Percentiles rank a stretch among this genome's conserved stretches.
These are phyloP conservation scores for Microsporum ferrugineum DNA, from an alignment of 2,329 filamentous ascomycete genomes.

Conservation along the genomic window DNA sequence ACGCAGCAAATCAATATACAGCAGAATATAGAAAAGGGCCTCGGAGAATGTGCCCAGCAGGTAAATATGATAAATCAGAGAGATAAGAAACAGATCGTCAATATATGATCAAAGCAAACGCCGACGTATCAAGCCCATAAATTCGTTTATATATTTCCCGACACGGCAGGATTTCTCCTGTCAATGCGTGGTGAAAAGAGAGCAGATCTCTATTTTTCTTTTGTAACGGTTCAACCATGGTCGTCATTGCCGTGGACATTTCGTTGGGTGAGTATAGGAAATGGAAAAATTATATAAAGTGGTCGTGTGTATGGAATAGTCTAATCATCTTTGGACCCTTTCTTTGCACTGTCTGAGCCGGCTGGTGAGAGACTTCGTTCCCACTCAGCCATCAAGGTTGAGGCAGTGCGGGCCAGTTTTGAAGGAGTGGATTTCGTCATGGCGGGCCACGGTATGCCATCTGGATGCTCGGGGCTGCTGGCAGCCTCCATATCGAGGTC, in stretches of 20 bases:
- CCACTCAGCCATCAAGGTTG: slow-evolving; percentile 80
- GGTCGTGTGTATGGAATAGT: background rate
- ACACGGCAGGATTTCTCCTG: background rate
- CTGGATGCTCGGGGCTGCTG: slow-evolving; percentile 25
- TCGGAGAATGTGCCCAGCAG: background rate
- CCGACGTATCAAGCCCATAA: background rate
- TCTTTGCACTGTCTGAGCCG: background rate
- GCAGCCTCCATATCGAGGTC: slow-evolving; percentile 18
- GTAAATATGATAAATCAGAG: background rate
- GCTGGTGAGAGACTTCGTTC: slow-evolving; percentile 59
- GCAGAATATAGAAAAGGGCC: background rate
- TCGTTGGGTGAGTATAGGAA: background rate
- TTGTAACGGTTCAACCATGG: background rate
- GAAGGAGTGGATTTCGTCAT: slow-evolving; percentile 61
- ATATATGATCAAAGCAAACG: background rate
- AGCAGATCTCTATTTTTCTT: background rate
- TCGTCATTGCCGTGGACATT: background rate
- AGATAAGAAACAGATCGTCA: background rate
- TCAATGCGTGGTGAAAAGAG: background rate
- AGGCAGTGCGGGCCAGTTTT: slow-evolving; percentile 72
- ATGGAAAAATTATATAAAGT: background rate
- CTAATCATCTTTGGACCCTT: slow-evolving; percentile 3
- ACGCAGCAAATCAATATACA: background rate
- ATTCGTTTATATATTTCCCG: background rate
- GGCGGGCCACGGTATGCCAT: slow-evolving; percentile 52